Evolutionary conservation across 2,329 filamentous ascomycete genomes (phyloP), one percentile per base, ranked within the genome.

Genomic region (Hypoxylon sp.): DNA sequence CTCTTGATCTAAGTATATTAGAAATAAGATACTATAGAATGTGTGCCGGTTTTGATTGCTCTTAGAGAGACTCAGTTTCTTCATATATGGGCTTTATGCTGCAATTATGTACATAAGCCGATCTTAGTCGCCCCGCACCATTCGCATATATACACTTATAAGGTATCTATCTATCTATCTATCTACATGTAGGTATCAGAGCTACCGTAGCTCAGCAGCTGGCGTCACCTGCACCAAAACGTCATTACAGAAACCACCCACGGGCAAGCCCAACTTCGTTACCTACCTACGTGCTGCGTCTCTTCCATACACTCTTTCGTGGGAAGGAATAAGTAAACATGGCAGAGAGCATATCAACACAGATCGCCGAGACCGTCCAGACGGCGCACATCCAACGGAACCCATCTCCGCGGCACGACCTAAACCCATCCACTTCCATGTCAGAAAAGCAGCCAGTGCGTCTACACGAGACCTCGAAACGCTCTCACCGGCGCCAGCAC

Each of bases 331-430:
- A 17, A 29, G 6, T 42, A 33, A 75, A 55, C 65, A 91, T 91
- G 87, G 79, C 85, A 35, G 81, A 82, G 29, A 85, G 87, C n/a
- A 79, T 88, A 17, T 85, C 89, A 26, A 81, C 89, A 24, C 89
- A 96, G 78, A 82, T 95, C 63, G 92, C 93, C 50, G 92, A 93
- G 75, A 91, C 91, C 35, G 84, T 97, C 71, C 94, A 98, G 80
- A 90, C 92, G 14, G 92, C 90, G 35, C 92, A 92, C 77, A 91
- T 97, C 81, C 91, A 93, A 70, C 87, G 83, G 51, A 77, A 89
- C 58, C 94, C 94, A 0, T 93, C 92, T 42, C 86, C 90, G 4
- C 80, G 78, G 53, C 91, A 93, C 83, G 94, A 97, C 82, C 78
- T 93, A 76, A 94, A 94, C 78, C 94, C 94, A 9, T 89, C 92